Evolutionary conservation across 1,284 basidiomycete species (phyloP).

Genomic region (Anthracocystis walkeri): DNA sequence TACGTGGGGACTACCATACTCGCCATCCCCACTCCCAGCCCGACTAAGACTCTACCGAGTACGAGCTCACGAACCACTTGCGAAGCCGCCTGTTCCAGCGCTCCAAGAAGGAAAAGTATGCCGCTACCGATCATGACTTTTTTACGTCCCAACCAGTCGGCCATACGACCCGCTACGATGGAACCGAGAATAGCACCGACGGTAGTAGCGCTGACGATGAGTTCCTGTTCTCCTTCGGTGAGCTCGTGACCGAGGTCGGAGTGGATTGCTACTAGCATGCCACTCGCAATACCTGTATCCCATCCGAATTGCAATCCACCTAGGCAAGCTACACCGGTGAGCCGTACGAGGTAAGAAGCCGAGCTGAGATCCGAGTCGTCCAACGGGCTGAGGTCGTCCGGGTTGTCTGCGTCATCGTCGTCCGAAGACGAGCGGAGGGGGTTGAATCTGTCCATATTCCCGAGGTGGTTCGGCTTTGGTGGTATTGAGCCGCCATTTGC

Average conservation of each 20-base stretch:
- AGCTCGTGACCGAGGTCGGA: conserved; percentile 58
- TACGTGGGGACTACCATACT: conserved; percentile 59
- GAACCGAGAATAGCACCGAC: conserved; percentile 61
- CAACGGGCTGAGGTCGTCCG: conserved; percentile 19
- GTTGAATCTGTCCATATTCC: conserved; percentile 34
- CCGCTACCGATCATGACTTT: conserved; percentile 57
- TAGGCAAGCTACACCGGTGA: conserved; percentile 52
- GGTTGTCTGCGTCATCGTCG: conserved; percentile 13
- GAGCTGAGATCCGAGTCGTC: conserved; percentile 39
- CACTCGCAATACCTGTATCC: conserved; percentile 57
- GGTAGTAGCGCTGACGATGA: conserved; percentile 62
- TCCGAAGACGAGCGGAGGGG: conserved; percentile 9
- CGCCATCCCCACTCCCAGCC: conserved; percentile 60
- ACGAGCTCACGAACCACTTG: conserved; percentile 61
- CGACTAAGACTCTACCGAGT: conserved; percentile 56
- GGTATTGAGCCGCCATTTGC: neutral
- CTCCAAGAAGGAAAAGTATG: conserved; percentile 59
- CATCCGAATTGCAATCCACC: conserved; percentile 55
- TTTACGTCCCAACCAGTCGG: conserved; percentile 56
- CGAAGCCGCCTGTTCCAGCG: conserved; percentile 59
- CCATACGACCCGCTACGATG: conserved; percentile 48
- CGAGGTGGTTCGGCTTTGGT: conserved; percentile 5
- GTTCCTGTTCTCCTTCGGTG: conserved; percentile 57
- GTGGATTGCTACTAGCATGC: conserved; percentile 62
- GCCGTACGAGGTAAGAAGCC: conserved; percentile 43